Percentiles rank a stretch among this genome's conserved stretches.
Evolutionary conservation across 805 yeast genomes (phyloP).

Genomic region (Yarrowia divulgata): DNA sequence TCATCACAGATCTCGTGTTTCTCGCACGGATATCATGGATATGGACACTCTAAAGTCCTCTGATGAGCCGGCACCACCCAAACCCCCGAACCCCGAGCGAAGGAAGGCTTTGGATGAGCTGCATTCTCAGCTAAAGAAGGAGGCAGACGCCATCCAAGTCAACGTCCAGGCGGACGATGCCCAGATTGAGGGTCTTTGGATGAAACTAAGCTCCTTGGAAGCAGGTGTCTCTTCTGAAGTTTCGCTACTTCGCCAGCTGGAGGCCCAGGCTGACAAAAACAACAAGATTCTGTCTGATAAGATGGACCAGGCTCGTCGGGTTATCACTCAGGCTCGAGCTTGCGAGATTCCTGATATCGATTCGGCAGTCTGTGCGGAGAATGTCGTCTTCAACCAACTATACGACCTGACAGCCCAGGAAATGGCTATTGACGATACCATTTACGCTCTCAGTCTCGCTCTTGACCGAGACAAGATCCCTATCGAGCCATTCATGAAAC

Average conservation of each 20-base stretch:
- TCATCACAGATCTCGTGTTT: slow-evolving; percentile 11
- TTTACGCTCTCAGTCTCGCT: slow-evolving; percentile 63
- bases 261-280: slow-evolving; percentile 48
- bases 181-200: slow-evolving; percentile 50
- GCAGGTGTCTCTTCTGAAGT: slow-evolving; percentile 52
- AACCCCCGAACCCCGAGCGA: slow-evolving; percentile 54
- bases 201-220: slow-evolving; percentile 51
- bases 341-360: slow-evolving; percentile 53
- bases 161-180: slow-evolving; percentile 45
- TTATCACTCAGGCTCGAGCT: slow-evolving; percentile 50
- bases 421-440: slow-evolving; percentile 73
- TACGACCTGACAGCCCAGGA: slow-evolving; percentile 71
- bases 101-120: slow-evolving; percentile 45
- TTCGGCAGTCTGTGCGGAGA: slow-evolving; percentile 58
- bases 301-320: slow-evolving; percentile 48
- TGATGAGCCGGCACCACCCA: slow-evolving; percentile 47
- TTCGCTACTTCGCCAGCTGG: slow-evolving; percentile 46
- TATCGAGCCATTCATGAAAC: slow-evolving; percentile 55
- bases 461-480: slow-evolving; percentile 59
- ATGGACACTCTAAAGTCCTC: slow-evolving; percentile 40
- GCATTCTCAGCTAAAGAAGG: slow-evolving; percentile 44
- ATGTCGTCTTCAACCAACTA: slow-evolving; percentile 64
- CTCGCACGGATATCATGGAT: slow-evolving; percentile 42
- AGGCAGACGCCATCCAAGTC: slow-evolving; percentile 45
- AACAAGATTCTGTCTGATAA: slow-evolving; percentile 48